Evolutionary conservation across 306 rosid genomes (phyloP).

Genomic region (Gillenia trifoliata): DNA sequence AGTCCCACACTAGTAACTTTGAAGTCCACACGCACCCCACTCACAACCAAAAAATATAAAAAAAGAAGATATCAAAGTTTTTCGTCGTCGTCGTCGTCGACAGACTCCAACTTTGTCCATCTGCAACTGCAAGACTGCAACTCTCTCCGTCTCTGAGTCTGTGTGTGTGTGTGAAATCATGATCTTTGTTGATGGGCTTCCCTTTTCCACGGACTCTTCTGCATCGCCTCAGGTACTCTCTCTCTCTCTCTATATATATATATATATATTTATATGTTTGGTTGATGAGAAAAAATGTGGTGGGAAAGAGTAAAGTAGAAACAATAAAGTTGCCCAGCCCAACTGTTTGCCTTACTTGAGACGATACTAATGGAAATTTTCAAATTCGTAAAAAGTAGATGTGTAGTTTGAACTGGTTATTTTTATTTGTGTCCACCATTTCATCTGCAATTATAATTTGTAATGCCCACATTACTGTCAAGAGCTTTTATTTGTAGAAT

Average conservation of each 20-base stretch:
- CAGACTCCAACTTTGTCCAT: neutral
- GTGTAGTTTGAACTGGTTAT: neutral
- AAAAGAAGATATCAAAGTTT: no score
- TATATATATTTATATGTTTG: neutral
- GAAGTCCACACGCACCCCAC: no score
- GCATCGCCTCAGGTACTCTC: constrained; percentile 17
- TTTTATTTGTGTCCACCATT: neutral
- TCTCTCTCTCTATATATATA: neutral
- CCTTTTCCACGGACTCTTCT: constrained; percentile 11
- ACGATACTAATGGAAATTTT: neutral
- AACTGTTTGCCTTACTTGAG: neutral
- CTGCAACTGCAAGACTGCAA: neutral
- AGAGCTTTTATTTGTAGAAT: no score
- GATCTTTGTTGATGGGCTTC: constrained; percentile 29
- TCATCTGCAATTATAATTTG: neutral
- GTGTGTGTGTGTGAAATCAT: neutral
- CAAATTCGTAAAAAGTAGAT: neutral
- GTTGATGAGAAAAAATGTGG: neutral
- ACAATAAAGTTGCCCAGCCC: no score
- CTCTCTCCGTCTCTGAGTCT: neutral
- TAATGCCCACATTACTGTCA: no score
- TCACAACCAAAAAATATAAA: no score
- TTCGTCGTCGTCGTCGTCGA: no score
- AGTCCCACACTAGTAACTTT: no score
- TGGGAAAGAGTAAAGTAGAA: neutral